Conservation (phyloP, 2,329 filamentous ascomycete genomes). For the Aspergillus clavatus region DNA sequence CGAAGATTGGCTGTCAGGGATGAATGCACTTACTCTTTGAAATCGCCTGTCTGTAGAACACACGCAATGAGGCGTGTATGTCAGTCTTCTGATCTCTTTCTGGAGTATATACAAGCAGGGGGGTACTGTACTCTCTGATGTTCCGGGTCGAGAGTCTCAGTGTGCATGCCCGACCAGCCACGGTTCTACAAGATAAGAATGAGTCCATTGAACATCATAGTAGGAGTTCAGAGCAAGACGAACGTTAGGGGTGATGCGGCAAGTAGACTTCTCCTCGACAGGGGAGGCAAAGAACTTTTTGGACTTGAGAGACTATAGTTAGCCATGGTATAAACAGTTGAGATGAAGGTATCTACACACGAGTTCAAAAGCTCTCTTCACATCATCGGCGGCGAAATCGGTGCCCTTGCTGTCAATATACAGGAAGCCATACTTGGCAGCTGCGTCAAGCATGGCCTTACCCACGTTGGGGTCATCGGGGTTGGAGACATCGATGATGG, state of each 20-base stretch:
- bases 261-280: constrained; percentile 65
- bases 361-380: constrained; percentile 68
- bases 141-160: constrained; percentile 80
- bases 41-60: constrained; percentile 63
- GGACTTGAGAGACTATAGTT: constrained; percentile 50
- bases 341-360: constrained; percentile 44
- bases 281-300: constrained; percentile 68
- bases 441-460: constrained; percentile 69
- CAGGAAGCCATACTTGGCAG: constrained; percentile 78
- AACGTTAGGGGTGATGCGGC: constrained; percentile 64
- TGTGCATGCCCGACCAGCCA: constrained; percentile 84
- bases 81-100: constrained; percentile 14
- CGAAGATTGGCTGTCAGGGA: not conserved
- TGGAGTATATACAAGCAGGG: not conserved
- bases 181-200: too few relatives aligned
- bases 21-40: constrained; percentile 65
- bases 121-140: constrained; percentile 62
- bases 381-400: constrained; percentile 61
- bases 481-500: constrained; percentile 74
- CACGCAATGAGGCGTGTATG: not conserved
- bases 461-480: constrained; percentile 57
- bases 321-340: not conserved
- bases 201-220: too few relatives aligned
- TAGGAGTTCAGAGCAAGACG: constrained; percentile 9
- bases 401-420: constrained; percentile 73